Conservation (phyloP, 2,329 filamentous ascomycete species). For the Sporothrix brunneoviolacea region DNA sequence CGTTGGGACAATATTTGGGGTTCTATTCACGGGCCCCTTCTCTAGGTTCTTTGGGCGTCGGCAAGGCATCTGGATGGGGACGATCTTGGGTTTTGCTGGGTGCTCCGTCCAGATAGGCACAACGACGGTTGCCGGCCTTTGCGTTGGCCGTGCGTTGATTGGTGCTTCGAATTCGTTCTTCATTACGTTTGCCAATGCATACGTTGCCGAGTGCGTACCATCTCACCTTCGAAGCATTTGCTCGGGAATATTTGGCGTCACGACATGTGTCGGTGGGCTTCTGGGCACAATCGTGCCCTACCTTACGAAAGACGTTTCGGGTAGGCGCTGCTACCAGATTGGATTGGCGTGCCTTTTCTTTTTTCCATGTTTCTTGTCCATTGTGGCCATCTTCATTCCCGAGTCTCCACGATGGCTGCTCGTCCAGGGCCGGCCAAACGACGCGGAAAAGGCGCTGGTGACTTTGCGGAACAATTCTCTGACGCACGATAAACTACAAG, state of each 20-base stretch:
- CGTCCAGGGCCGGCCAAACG: slow-evolving; percentile 35
- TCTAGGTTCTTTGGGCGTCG: slow-evolving; percentile 20
- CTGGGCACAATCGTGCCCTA: slow-evolving; percentile 40
- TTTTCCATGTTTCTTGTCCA: slow-evolving; percentile 31
- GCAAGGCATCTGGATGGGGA: slow-evolving; percentile 22
- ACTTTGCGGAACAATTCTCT: slow-evolving; percentile 30
- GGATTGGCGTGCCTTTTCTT: slow-evolving; percentile 40
- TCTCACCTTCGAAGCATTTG: slow-evolving; percentile 36
- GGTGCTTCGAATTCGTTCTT: slow-evolving; percentile 23
- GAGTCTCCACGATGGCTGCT: slow-evolving; percentile 44
- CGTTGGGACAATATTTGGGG: slow-evolving; percentile 22
- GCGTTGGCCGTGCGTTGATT: slow-evolving; percentile 21
- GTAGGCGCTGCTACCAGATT: slow-evolving; percentile 38
- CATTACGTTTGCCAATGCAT: slow-evolving; percentile 24
- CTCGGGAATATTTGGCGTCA: slow-evolving; percentile 41
- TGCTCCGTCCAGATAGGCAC: slow-evolving; percentile 21
- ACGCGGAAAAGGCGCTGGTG: slow-evolving; percentile 37
- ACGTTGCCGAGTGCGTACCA: slow-evolving; percentile 22
- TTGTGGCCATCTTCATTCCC: slow-evolving; percentile 34
- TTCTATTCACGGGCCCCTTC: slow-evolving; percentile 19
- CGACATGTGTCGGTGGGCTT: slow-evolving; percentile 41
- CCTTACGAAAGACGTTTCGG: slow-evolving; percentile 30
- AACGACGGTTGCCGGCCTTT: slow-evolving; percentile 18
- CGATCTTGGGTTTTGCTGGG: slow-evolving; percentile 19
- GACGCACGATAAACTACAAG: slow-evolving; percentile 15